Evolutionary conservation across 1,284 basidiomycete genomes (phyloP).

Genomic region (Moniliophthora roreri): DNA sequence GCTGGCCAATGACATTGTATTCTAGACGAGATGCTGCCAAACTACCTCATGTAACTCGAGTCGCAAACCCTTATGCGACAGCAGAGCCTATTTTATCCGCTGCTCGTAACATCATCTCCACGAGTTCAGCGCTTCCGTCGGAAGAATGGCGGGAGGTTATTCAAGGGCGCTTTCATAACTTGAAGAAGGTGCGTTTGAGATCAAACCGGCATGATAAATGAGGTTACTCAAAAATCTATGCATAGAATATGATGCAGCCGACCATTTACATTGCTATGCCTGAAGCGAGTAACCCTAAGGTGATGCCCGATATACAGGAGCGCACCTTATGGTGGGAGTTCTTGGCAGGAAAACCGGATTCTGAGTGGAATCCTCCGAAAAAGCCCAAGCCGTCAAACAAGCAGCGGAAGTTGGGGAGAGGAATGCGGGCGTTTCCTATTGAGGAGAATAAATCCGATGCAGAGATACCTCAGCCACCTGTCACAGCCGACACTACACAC

Average conservation of each 20-base stretch:
- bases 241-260: slow-evolving; percentile 64
- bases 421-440: slow-evolving; percentile 37
- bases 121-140: slow-evolving; percentile 49
- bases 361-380: slow-evolving; percentile 62
- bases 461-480: too few relatives aligned
- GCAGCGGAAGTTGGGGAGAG: slow-evolving; percentile 28
- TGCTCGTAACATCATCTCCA: slow-evolving; percentile 22
- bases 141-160: slow-evolving; percentile 63
- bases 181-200: slow-evolving; percentile 50
- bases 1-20: slow-evolving; percentile 8
- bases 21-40: slow-evolving; percentile 63
- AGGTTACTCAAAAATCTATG: background rate
- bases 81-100: slow-evolving; percentile 24
- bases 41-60: slow-evolving; percentile 63
- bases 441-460: too few relatives aligned
- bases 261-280: slow-evolving; percentile 47
- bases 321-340: slow-evolving; percentile 80
- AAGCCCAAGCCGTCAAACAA: slow-evolving; percentile 31
- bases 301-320: slow-evolving; percentile 68
- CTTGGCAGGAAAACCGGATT: slow-evolving; percentile 63
- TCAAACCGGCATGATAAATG: slow-evolving; percentile 2
- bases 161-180: slow-evolving; percentile 58
- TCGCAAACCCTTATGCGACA: slow-evolving; percentile 62
- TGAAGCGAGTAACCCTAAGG: slow-evolving; percentile 25
- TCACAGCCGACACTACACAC: too few relatives aligned